Percentiles rank a stretch among this genome's conserved stretches.
phyloP scores from a whole-genome alignment of 2,329 filamentous ascomycete genomes.

The Claviceps sorghi region DNA sequence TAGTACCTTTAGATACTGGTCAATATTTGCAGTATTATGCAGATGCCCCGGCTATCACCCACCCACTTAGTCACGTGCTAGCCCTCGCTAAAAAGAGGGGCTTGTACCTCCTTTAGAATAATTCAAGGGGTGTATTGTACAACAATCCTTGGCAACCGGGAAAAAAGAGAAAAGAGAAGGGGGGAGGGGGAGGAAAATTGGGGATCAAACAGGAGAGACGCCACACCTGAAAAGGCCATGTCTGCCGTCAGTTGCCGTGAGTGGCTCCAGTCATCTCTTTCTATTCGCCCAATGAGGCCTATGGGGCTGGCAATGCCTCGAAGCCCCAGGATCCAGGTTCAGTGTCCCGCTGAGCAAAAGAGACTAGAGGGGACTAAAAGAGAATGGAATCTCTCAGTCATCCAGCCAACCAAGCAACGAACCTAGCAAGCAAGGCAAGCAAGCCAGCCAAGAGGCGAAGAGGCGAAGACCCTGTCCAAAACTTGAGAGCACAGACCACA shows the following conservation, averaged over 20 bases:
- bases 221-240: not conserved
- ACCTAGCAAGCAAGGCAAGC: not conserved
- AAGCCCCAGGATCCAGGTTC: not conserved
- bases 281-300: not conserved
- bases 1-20: too few species aligned
- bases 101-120: too few species aligned
- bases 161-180: not conserved
- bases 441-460: not conserved
- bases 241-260: not conserved
- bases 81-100: too few species aligned
- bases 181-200: not conserved
- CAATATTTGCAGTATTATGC: too few species aligned
- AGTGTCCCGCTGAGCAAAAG: not conserved
- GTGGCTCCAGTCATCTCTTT: not conserved
- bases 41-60: too few species aligned
- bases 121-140: too few species aligned
- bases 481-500: not conserved
- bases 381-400: too few species aligned
- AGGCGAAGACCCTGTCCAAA: not conserved
- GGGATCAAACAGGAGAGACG: not conserved
- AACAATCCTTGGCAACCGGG: not conserved
- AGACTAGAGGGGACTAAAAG: too few species aligned
- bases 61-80: too few species aligned
- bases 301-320: not conserved
- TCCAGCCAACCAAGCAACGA: not conserved